Percentiles rank a stretch among this genome's conserved stretches.
Conservation (phyloP, 192 early-diverging fungal species). For the Jimgerdemannia lactiflua region DNA sequence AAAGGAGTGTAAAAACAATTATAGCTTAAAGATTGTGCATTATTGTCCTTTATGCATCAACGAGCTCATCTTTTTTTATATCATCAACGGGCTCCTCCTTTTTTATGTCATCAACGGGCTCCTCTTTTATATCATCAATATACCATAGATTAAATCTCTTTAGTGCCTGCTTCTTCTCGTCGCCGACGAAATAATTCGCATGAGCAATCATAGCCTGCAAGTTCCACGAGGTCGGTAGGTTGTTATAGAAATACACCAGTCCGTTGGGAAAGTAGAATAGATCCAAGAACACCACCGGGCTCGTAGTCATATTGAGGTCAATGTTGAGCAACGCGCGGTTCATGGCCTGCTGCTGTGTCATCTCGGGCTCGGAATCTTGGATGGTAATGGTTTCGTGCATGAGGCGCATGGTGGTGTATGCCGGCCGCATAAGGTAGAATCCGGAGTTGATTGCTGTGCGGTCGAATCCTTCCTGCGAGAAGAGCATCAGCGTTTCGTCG, state of each 20-base stretch:
- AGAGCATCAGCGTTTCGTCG: slow-evolving; percentile 13
- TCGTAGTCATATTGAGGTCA: slow-evolving; percentile 8
- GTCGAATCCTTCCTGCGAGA: slow-evolving; percentile 17
- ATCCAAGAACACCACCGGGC: slow-evolving; percentile 14
- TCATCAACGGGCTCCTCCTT: no score
- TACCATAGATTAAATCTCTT: slow-evolving; percentile 11
- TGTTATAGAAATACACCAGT: slow-evolving; percentile 11
- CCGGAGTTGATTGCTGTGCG: slow-evolving; percentile 14
- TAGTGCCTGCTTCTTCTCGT: slow-evolving; percentile 18
- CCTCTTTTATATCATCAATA: background rate
- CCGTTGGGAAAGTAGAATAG: slow-evolving; percentile 25
- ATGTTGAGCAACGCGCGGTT: slow-evolving; percentile 13
- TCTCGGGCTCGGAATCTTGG: slow-evolving; percentile 11
- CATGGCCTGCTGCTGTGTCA: slow-evolving; percentile 23
- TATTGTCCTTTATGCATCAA: no score
- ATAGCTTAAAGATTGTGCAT: no score
- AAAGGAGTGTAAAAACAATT: no score
- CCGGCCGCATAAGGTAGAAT: slow-evolving; percentile 28
- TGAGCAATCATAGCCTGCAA: slow-evolving; percentile 23
- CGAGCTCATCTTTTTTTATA: no score
- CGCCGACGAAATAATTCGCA: slow-evolving; percentile 24
- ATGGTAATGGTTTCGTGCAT: slow-evolving; percentile 16
- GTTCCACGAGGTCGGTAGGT: slow-evolving; percentile 5
- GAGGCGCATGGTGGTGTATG: slow-evolving; percentile 9
- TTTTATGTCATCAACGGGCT: slow-evolving; percentile 1